These are phyloP conservation scores for Cynara cardunculus DNA, from an alignment of 129 eudicot genomes.

Conservation along the genomic window DNA sequence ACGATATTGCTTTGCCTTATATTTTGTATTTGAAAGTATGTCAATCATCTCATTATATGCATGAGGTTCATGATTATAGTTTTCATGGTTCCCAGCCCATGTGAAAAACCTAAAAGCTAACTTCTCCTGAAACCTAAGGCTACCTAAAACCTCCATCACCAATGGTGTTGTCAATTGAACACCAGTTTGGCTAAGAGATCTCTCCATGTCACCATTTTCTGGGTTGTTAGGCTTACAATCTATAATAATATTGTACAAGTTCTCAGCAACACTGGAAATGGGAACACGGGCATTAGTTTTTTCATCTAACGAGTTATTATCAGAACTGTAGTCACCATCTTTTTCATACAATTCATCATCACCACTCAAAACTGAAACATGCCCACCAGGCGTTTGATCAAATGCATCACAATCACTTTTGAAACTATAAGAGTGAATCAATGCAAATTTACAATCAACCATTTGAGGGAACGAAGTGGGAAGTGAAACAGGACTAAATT, in stretches of 20 bases:
- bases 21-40: slow-evolving; percentile 73
- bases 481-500: neutral
- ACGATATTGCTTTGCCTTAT: slow-evolving; percentile 71
- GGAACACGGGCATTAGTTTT: slow-evolving; percentile 5
- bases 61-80: slow-evolving; percentile 62
- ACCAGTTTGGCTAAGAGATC: slow-evolving; percentile 41
- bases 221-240: slow-evolving; percentile 38
- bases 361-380: slow-evolving; percentile 10
- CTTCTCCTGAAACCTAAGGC: slow-evolving; percentile 70
- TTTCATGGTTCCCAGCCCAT: slow-evolving; percentile 81
- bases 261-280: slow-evolving; percentile 36
- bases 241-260: slow-evolving; percentile 44
- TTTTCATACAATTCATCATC: slow-evolving; percentile 37
- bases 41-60: slow-evolving; percentile 73
- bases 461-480: neutral
- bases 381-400: slow-evolving; percentile 31
- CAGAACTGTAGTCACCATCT: neutral
- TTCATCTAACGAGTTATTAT: slow-evolving; percentile 8
- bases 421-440: slow-evolving; percentile 19
- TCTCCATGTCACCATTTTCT: slow-evolving; percentile 50
- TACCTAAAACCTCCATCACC: slow-evolving; percentile 53
- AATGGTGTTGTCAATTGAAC: slow-evolving; percentile 51
- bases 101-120: slow-evolving; percentile 78
- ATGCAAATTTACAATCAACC: neutral
- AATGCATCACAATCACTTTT: slow-evolving; percentile 23